Percentiles rank a stretch among this genome's conserved stretches.
Evolutionary conservation across 495 filamentous ascomycete species (phyloP).

Genomic region (Sordaria brevicollis): DNA sequence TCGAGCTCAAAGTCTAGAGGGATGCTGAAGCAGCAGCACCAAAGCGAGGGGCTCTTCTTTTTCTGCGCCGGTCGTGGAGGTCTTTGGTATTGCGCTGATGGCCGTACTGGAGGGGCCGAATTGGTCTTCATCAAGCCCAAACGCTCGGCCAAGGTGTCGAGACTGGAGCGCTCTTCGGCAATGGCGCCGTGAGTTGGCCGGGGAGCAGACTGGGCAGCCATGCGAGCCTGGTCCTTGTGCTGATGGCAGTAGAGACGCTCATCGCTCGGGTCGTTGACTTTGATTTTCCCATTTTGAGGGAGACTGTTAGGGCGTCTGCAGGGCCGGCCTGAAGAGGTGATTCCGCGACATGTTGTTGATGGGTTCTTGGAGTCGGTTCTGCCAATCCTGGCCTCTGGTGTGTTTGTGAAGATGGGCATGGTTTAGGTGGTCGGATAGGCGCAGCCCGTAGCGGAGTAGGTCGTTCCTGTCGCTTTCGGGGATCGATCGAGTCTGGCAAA

Average conservation of each 20-base stretch:
- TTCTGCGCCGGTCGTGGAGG: constrained; percentile 19
- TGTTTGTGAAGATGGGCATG: constrained; percentile 73
- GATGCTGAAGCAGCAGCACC: constrained; percentile 38
- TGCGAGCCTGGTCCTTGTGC: constrained; percentile 75
- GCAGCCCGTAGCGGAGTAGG: background rate
- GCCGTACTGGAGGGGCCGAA: constrained; percentile 5
- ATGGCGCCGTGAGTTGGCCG: constrained; percentile 19
- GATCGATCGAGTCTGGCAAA: background rate
- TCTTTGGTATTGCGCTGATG: constrained; percentile 10
- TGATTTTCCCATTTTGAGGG: constrained; percentile 28
- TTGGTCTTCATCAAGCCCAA: constrained; percentile 51
- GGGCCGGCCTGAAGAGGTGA: constrained; percentile 65
- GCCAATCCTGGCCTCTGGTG: constrained; percentile 69
- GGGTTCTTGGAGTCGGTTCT: constrained; percentile 79
- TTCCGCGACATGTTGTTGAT: constrained; percentile 73
- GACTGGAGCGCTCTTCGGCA: constrained; percentile 54
- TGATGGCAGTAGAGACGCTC: constrained; percentile 73
- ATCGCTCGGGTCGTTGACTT: constrained; percentile 37
- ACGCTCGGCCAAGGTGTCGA: constrained; percentile 73
- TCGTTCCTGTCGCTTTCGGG: background rate
- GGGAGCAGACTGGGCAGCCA: constrained; percentile 31
- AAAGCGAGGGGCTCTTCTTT: constrained; percentile 16
- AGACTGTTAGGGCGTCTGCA: constrained; percentile 60
- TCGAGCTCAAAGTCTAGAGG: constrained; percentile 14
- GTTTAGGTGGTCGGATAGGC: constrained; percentile 1